phyloP scores from a whole-genome alignment of 176 grass and related monocot genomes.

The Carex kokanica region DNA sequence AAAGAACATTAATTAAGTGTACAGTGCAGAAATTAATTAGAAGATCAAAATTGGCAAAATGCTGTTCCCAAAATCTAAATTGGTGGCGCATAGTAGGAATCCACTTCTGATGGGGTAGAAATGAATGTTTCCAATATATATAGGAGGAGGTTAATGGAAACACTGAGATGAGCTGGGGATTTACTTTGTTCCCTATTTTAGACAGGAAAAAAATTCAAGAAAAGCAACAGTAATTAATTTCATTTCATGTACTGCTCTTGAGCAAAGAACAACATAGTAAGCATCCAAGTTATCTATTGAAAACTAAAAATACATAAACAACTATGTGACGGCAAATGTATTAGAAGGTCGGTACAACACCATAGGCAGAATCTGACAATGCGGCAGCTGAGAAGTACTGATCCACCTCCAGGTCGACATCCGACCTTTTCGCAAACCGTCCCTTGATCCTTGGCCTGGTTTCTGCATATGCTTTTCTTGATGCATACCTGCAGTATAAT shows the following conservation, averaged over 20 bases:
- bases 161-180: background rate
- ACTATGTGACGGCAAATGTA: background rate
- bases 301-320: background rate
- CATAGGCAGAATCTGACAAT: constrained; percentile 30
- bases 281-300: constrained; percentile 11
- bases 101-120: background rate
- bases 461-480: constrained; percentile 52
- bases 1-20: background rate
- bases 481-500: constrained; percentile 28
- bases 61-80: too few species aligned
- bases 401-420: constrained; percentile 35
- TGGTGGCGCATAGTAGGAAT: background rate
- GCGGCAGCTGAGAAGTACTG: constrained; percentile 35
- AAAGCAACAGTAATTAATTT: constrained; percentile 6
- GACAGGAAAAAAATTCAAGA: background rate
- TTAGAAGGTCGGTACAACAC: constrained; percentile 39
- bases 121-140: background rate
- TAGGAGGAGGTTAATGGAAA: background rate
- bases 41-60: background rate
- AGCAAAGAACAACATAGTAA: constrained; percentile 14
- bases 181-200: background rate
- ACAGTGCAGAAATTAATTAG: background rate
- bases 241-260: constrained; percentile 5
- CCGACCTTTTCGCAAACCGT: constrained; percentile 36
- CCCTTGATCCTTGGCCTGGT: constrained; percentile 45